Evolutionary conservation across 2,329 filamentous ascomycete genomes (phyloP).

Genomic region (Ceratocystis ficicola): DNA sequence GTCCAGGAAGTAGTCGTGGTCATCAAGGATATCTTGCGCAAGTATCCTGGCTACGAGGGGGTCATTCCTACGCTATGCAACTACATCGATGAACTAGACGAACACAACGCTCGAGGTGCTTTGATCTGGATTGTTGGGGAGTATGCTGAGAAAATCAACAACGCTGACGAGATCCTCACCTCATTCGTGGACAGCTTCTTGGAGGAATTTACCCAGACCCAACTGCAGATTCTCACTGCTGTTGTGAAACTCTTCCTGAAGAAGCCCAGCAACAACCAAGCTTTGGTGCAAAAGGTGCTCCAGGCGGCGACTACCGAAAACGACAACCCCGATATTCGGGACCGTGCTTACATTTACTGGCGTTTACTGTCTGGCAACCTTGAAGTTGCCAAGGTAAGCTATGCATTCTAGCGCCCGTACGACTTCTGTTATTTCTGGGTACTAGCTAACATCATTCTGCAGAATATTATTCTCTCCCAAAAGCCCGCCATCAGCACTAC

Average conservation of each 20-base stretch:
- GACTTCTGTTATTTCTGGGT: neutral
- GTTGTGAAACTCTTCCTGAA: constrained; percentile 97
- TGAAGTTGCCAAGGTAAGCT: constrained; percentile 66
- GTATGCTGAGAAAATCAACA: constrained; percentile 98
- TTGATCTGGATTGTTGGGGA: constrained; percentile 99
- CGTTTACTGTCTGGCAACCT: constrained; percentile 85
- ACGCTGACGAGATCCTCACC: constrained; percentile 86
- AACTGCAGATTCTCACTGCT: constrained; percentile 91
- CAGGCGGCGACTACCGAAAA: constrained; percentile 87
- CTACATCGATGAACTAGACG: constrained; percentile 92
- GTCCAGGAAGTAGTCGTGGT: constrained; percentile 98
- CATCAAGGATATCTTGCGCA: constrained; percentile 95
- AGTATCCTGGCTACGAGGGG: constrained; percentile 94
- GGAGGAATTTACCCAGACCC: constrained; percentile 97
- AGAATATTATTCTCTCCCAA: constrained; percentile 78
- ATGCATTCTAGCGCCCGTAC: neutral
- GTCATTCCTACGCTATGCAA: constrained; percentile 95
- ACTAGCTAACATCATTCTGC: constrained; percentile 7
- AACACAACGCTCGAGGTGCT: constrained; percentile 78
- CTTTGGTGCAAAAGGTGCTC: constrained; percentile 84
- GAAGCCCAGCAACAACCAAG: constrained; percentile 84
- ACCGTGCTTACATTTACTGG: constrained; percentile 98
- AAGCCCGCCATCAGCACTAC: constrained; percentile 92
- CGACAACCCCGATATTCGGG: constrained; percentile 94
- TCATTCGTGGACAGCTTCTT: constrained; percentile 89